These are phyloP conservation scores for Mortierella alpina DNA, from an alignment of 192 early-diverging fungal genomes.

Conservation along the genomic window DNA sequence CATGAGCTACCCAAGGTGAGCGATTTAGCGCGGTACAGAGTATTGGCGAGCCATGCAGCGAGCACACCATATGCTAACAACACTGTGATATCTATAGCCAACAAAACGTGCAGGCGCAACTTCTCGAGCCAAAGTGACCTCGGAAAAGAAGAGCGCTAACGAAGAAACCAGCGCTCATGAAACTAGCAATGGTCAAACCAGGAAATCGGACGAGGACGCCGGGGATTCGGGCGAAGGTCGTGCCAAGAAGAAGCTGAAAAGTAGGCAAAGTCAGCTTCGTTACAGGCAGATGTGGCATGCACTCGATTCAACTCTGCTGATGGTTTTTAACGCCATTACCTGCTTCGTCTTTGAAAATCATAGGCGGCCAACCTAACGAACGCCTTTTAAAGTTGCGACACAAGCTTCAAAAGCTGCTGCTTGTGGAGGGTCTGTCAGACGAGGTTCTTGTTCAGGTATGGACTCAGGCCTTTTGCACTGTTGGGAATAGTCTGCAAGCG, in stretches of 20 bases:
- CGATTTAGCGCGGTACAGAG: neutral
- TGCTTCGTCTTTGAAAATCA: no score
- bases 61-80: neutral
- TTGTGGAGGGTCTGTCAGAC: constrained; percentile 46
- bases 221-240: constrained; percentile 39
- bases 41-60: neutral
- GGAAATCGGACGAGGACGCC: constrained; percentile 43
- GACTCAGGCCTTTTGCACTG: neutral
- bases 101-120: constrained; percentile 30
- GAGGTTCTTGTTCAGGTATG: constrained; percentile 46
- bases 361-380: constrained; percentile 50
- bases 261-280: constrained; percentile 8
- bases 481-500: no score
- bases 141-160: constrained; percentile 36
- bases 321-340: neutral
- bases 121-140: constrained; percentile 18
- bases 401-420: constrained; percentile 53
- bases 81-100: constrained; percentile 5
- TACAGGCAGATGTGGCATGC: neutral
- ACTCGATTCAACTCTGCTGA: neutral
- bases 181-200: constrained; percentile 18
- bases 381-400: constrained; percentile 53
- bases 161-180: constrained; percentile 29
- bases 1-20: constrained; percentile 33
- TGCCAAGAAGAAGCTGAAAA: constrained; percentile 44